Percentiles rank a stretch among this genome's conserved stretches.
These are phyloP conservation scores for Polyrhizophydium stewartii DNA, from an alignment of 371 early-diverging fungal genomes.

Conservation along the genomic window DNA sequence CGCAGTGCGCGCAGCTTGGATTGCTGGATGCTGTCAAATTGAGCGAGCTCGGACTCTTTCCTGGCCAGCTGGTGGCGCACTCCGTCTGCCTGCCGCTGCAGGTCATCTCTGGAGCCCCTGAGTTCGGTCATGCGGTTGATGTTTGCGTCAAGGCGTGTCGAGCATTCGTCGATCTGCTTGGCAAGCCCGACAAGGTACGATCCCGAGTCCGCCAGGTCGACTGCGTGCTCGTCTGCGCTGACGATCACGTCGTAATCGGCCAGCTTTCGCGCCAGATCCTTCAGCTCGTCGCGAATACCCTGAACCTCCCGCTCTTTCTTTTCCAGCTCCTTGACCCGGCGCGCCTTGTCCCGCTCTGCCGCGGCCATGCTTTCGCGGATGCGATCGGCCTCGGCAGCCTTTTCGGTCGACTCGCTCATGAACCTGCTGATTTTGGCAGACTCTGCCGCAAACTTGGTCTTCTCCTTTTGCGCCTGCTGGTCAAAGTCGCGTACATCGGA, in stretches of 20 bases:
- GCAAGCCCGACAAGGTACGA: no score
- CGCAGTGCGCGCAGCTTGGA: conserved; percentile 15
- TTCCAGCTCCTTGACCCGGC: conserved; percentile 33
- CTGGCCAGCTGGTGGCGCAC: conserved; percentile 29
- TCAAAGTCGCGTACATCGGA: not conserved
- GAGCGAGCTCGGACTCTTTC: conserved; percentile 26
- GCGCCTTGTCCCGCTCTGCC: not conserved
- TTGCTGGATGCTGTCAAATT: conserved; percentile 13
- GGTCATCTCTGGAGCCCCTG: not conserved
- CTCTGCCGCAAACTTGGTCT: not conserved
- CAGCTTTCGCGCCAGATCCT: not conserved
- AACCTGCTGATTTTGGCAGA: not conserved
- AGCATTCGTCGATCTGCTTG: conserved; percentile 2
- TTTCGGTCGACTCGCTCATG: not conserved
- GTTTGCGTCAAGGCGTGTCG: not conserved
- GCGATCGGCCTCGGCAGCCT: not conserved
- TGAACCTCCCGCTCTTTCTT: conserved; percentile 37
- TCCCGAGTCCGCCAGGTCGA: no score
- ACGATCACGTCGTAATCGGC: not conserved
- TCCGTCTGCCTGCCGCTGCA: conserved; percentile 2
- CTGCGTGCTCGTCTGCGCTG: not conserved
- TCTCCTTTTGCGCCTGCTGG: not conserved
- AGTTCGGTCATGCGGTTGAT: not conserved
- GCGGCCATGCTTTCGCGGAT: not conserved
- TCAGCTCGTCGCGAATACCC: conserved; percentile 4